A percentile compares a stretch with the other conserved stretches of the same genome.
Conservation (phyloP, 2,329 filamentous ascomycete species). For the Lachnellula suecica region DNA sequence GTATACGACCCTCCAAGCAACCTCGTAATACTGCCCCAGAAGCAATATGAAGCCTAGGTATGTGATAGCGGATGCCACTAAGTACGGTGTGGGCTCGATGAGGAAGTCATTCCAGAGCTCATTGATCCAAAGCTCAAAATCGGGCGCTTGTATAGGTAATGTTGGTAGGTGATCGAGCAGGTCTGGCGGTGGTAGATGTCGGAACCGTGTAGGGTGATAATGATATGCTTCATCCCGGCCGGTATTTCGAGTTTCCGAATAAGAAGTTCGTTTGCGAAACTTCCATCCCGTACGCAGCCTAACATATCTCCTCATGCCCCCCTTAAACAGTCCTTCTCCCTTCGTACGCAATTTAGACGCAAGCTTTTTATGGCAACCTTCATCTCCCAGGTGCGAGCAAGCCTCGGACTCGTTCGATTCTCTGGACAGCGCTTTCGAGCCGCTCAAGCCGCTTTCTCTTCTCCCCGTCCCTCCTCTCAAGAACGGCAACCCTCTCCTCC, state of each 20-base stretch:
- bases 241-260: not conserved
- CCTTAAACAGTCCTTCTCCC: conserved; percentile 8
- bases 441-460: conserved; percentile 68
- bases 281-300: conserved; percentile 12
- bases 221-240: not conserved
- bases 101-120: conserved; percentile 28
- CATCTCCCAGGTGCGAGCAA: conserved; percentile 45
- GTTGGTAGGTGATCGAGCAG: conserved; percentile 4
- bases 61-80: conserved; percentile 20
- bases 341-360: conserved; percentile 1
- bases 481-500: conserved; percentile 65
- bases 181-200: conserved; percentile 5
- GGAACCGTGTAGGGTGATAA: conserved; percentile 9
- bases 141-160: conserved; percentile 12
- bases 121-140: conserved; percentile 23
- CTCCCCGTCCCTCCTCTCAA: conserved; percentile 70
- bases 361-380: no score
- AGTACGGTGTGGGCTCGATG: conserved; percentile 28
- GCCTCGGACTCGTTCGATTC: conserved; percentile 69
- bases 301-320: conserved; percentile 22
- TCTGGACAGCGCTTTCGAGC: conserved; percentile 67
- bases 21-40: conserved; percentile 19
- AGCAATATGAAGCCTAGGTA: conserved; percentile 25
- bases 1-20: conserved; percentile 17
- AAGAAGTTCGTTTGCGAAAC: conserved; percentile 1